These are phyloP conservation scores for Neurospora terricola DNA, from an alignment of 495 filamentous ascomycete genomes.

Conservation along the genomic window DNA sequence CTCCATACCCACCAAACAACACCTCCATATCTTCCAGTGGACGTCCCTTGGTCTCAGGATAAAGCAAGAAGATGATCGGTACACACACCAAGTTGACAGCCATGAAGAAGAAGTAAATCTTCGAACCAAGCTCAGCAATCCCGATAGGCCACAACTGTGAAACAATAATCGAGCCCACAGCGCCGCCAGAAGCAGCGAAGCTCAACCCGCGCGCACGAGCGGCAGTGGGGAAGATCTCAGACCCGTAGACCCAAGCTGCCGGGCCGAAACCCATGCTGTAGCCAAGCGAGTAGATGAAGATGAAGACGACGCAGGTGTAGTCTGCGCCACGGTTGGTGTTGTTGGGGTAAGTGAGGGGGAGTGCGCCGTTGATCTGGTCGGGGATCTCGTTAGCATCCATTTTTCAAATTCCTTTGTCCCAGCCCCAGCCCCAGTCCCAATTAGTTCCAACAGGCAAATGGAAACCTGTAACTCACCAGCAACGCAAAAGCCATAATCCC, in stretches of 20 bases:
- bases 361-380: slow-evolving; percentile 40
- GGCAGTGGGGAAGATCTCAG: slow-evolving; percentile 47
- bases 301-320: slow-evolving; percentile 43
- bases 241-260: slow-evolving; percentile 48
- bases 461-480: slow-evolving; percentile 29
- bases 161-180: slow-evolving; percentile 41
- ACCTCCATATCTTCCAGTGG: slow-evolving; percentile 44
- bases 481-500: slow-evolving; percentile 37
- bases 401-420: not conserved
- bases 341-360: slow-evolving; percentile 40
- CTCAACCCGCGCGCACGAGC: slow-evolving; percentile 42
- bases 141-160: slow-evolving; percentile 45
- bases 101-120: slow-evolving; percentile 52
- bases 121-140: slow-evolving; percentile 41
- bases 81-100: slow-evolving; percentile 41
- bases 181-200: slow-evolving; percentile 38
- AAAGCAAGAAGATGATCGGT: slow-evolving; percentile 37
- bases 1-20: slow-evolving; percentile 26
- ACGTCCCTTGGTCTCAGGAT: slow-evolving; percentile 45
- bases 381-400: too few relatives aligned
- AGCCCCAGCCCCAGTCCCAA: not conserved
- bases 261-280: slow-evolving; percentile 49
- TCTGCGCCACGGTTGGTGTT: slow-evolving; percentile 41
- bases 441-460: not conserved
- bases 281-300: slow-evolving; percentile 48